Evolutionary conservation across 108 stramenopile species (phyloP).

Genomic region (Fragilaria radians): DNA sequence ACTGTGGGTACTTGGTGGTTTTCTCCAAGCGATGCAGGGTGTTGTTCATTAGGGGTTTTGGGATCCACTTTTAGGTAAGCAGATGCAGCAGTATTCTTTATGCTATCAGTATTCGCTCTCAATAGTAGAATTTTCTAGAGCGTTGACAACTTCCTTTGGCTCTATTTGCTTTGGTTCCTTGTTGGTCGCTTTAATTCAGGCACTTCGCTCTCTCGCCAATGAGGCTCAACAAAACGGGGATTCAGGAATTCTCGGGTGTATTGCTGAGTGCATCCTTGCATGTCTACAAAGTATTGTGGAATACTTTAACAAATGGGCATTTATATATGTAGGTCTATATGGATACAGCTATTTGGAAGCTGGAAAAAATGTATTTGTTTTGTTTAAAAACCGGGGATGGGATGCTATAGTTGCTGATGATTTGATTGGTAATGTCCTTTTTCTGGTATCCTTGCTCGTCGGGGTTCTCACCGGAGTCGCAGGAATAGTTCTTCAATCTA

Average conservation of each 20-base stretch:
- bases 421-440: slow-evolving; percentile 61
- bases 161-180: slow-evolving; percentile 87
- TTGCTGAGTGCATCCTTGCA: slow-evolving; percentile 53
- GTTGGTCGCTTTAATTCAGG: slow-evolving; percentile 80
- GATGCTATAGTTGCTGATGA: slow-evolving; percentile 90
- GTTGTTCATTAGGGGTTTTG: slow-evolving; percentile 57
- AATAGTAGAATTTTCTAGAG: slow-evolving; percentile 20
- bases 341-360: slow-evolving; percentile 76
- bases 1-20: slow-evolving; percentile 91
- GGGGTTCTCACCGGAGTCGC: slow-evolving; percentile 59
- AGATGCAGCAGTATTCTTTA: slow-evolving; percentile 1
- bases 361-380: slow-evolving; percentile 67
- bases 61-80: slow-evolving; percentile 44
- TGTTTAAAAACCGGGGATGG: slow-evolving; percentile 89
- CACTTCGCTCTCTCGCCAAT: slow-evolving; percentile 50
- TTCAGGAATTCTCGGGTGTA: slow-evolving; percentile 39
- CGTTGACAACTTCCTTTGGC: slow-evolving; percentile 83
- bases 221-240: slow-evolving; percentile 51
- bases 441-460: slow-evolving; percentile 43
- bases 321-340: slow-evolving; percentile 73
- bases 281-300: slow-evolving; percentile 52
- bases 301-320: slow-evolving; percentile 86
- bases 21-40: slow-evolving; percentile 48
- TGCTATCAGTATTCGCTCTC: slow-evolving; percentile 16
- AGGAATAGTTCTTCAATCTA: slow-evolving; percentile 30